Evolutionary conservation across 257 asterid genomes (phyloP), one percentile per base, ranked within the genome.

Genomic region (Solanum dulcamara): DNA sequence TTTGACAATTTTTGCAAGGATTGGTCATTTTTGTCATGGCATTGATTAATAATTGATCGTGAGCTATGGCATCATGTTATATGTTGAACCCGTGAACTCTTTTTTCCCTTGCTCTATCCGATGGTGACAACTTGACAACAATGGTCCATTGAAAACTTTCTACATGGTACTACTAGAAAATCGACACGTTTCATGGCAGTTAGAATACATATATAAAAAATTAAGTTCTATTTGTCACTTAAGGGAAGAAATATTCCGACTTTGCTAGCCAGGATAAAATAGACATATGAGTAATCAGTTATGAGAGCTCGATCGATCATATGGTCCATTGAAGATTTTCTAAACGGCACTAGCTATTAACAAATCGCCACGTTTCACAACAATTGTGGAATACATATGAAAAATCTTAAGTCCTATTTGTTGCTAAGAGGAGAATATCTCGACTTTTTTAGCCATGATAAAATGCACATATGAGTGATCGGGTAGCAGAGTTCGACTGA

Each of bases 51-150:
- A 53, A 84, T 85, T 62, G 72, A 90, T 88, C 84, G 59, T 48
- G 59, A 57, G 87, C 62, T 72, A 60, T 18, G 50, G 80, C 50
- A 70, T 70, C 80, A 70, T 70, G 80, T 37, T 70, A 67, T 38
- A 51, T 85, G 81, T 82, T 51, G n/a, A 83, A 33, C 89, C 94
- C 94, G 93, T 92, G 94, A 92, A 84, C 93, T 85, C 38, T 75
- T 81, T 4, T 44, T 88, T 18, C 75, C 46, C 44, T 87, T 75
- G 46, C 71, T 87, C 85, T 15, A 40, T 85, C 18, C 5, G 83
- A 77, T 77, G 42, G 46, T 64, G 66, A 64, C 83, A 74, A 20
- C 71, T 50, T 83, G 67, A 81, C 75, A 81, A 28, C 30, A 50
- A 59, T 33, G 71, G 85, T 26, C 64, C 89, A 55, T 80, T 68